Conservation (phyloP, 2,329 filamentous ascomycete species). For the Fusarium nelsonii region DNA sequence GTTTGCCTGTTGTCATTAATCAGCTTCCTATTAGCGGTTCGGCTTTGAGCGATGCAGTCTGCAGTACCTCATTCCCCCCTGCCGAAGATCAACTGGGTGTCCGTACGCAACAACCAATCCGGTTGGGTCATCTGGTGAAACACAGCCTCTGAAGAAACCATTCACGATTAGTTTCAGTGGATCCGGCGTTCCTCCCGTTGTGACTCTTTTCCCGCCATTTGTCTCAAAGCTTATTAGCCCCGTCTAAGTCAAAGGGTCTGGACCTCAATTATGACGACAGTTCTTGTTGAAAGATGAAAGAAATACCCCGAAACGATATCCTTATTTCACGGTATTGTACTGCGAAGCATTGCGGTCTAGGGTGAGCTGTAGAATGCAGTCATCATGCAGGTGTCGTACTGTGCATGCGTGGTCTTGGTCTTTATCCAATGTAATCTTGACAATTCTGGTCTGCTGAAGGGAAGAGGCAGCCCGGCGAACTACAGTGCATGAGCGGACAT, state of each 20-base stretch:
- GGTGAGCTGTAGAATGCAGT: slow-evolving; percentile 19
- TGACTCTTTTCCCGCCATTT: slow-evolving; percentile 23
- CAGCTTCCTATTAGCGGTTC: not conserved
- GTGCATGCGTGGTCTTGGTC: not conserved
- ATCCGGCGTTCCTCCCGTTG: slow-evolving; percentile 4
- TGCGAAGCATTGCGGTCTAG: not conserved
- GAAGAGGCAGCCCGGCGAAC: slow-evolving; percentile 21
- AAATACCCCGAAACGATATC: not conserved
- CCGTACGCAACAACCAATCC: slow-evolving; percentile 12
- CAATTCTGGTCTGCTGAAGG: not conserved
- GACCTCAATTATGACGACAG: slow-evolving; percentile 18
- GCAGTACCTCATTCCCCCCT: not conserved
- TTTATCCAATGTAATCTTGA: slow-evolving; percentile 13
- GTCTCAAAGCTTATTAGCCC: no score
- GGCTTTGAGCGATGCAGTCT: slow-evolving; percentile 28
- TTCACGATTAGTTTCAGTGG: not conserved
- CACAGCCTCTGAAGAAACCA: slow-evolving; percentile 23
- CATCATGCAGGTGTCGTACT: slow-evolving; percentile 22
- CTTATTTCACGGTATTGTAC: not conserved
- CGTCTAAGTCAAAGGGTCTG: not conserved
- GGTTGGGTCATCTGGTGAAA: slow-evolving; percentile 1
- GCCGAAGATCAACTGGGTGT: no score
- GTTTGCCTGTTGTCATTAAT: slow-evolving; percentile 18
- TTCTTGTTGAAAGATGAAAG: not conserved
- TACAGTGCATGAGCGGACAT: not conserved